These are phyloP conservation scores for Linum tenue DNA, from an alignment of 345 rosid genomes.

Conservation along the genomic window DNA sequence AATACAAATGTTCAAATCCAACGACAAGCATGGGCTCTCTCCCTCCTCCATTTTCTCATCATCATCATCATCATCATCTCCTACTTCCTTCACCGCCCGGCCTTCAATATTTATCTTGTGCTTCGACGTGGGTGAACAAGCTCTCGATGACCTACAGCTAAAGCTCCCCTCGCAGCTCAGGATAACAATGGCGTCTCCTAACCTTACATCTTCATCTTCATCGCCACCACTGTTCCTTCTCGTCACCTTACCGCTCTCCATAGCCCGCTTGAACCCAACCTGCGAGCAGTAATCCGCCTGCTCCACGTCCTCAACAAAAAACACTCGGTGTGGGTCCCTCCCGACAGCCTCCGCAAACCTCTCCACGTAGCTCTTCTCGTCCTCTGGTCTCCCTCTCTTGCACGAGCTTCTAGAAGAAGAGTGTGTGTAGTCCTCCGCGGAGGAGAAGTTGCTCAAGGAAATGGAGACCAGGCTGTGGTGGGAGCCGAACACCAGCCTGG, in stretches of 20 bases:
- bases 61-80: neutral
- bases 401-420: neutral
- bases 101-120: constrained; percentile 11
- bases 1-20: constrained; percentile 70
- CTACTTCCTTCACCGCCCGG: neutral
- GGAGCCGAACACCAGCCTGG: constrained; percentile 28
- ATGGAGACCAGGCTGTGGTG: constrained; percentile 37
- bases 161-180: constrained; percentile 61
- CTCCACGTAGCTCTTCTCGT: constrained; percentile 37
- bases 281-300: constrained; percentile 59
- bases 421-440: neutral
- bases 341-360: constrained; percentile 56
- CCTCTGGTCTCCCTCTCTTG: neutral
- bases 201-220: constrained; percentile 30
- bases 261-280: constrained; percentile 60
- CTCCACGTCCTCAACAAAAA: constrained; percentile 66
- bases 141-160: constrained; percentile 55
- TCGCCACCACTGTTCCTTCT: constrained; percentile 14
- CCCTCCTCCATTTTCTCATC: constrained; percentile 1
- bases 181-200: constrained; percentile 58
- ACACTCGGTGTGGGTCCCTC: constrained; percentile 58
- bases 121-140: constrained; percentile 42
- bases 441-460: constrained; percentile 49
- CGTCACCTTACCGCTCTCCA: constrained; percentile 44
- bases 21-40: constrained; percentile 32